Conservation (phyloP, 2,329 filamentous ascomycete genomes). For the Penicillium sumatraense region DNA sequence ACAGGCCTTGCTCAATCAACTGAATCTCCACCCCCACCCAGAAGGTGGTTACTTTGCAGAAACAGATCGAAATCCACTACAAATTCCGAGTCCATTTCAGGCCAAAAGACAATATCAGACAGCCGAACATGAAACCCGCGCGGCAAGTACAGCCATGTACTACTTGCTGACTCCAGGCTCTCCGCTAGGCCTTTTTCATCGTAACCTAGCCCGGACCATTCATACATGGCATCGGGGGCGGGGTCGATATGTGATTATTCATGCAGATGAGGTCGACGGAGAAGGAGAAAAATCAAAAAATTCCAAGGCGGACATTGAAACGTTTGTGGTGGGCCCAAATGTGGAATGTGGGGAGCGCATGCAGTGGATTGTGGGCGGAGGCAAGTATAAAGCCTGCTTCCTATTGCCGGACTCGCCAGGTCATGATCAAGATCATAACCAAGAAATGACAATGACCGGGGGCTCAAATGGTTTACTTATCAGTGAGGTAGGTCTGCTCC, state of each 20-base stretch:
- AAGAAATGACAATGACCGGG: background rate
- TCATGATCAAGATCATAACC: background rate
- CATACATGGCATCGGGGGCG: constrained; percentile 69
- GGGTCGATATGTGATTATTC: constrained; percentile 67
- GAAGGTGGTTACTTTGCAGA: constrained; percentile 69
- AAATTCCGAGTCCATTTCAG: constrained; percentile 61
- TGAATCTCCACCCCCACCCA: constrained; percentile 60
- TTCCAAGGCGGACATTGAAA: constrained; percentile 58
- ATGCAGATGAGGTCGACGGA: constrained; percentile 41
- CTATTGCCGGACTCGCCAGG: constrained; percentile 53
- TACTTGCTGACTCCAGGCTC: constrained; percentile 64
- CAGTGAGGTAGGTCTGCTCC: constrained; percentile 59
- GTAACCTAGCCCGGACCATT: constrained; percentile 65
- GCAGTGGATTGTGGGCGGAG: constrained; percentile 72
- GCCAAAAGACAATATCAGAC: constrained; percentile 22
- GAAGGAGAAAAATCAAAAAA: no score
- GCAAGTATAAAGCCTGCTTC: constrained; percentile 69
- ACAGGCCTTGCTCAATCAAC: constrained; percentile 45
- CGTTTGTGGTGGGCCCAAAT: constrained; percentile 65
- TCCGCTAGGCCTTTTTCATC: constrained; percentile 65
- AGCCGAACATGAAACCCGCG: constrained; percentile 38
- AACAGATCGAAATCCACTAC: constrained; percentile 60
- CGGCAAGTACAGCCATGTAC: constrained; percentile 65
- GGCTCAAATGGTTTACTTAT: constrained; percentile 61
- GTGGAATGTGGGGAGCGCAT: constrained; percentile 63